These are phyloP conservation scores for Monilinia fructigena DNA, from an alignment of 2,329 filamentous ascomycete genomes.

Conservation along the genomic window DNA sequence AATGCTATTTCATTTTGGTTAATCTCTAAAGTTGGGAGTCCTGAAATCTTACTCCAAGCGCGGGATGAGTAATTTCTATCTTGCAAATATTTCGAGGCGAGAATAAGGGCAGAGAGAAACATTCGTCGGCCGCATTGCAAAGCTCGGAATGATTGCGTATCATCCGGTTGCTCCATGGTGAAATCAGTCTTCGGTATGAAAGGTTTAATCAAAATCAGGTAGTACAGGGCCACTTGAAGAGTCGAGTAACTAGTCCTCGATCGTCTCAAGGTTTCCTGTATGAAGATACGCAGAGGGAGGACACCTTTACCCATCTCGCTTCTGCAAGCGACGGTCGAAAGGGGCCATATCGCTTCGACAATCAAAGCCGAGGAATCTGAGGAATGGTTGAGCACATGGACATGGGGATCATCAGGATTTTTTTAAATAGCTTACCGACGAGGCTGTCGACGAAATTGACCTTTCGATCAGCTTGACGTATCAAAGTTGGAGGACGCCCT, in stretches of 20 bases:
- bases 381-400: slow-evolving; percentile 41
- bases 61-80: slow-evolving; percentile 97
- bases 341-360: slow-evolving; percentile 94
- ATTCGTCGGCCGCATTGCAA: slow-evolving; percentile 95
- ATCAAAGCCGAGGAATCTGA: slow-evolving; percentile 95
- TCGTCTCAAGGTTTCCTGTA: slow-evolving; percentile 92
- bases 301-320: slow-evolving; percentile 75
- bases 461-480: slow-evolving; percentile 89
- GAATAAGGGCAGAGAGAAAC: slow-evolving; percentile 91
- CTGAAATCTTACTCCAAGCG: slow-evolving; percentile 98
- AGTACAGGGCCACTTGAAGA: slow-evolving; percentile 93
- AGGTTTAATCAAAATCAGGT: slow-evolving; percentile 88
- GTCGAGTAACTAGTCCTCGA: slow-evolving; percentile 98
- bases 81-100: slow-evolving; percentile 97
- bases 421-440: slow-evolving; percentile 74
- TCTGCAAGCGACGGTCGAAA: slow-evolving; percentile 76
- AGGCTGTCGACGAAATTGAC: slow-evolving; percentile 94
- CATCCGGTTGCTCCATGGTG: slow-evolving; percentile 78
- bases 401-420: slow-evolving; percentile 35
- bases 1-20: slow-evolving; percentile 97
- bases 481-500: slow-evolving; percentile 69
- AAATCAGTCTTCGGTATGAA: slow-evolving; percentile 82
- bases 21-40: slow-evolving; percentile 88
- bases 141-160: slow-evolving; percentile 70
- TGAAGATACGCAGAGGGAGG: slow-evolving; percentile 88